Base-by-base conservation (phyloP, 768 basidiomycete species). In the Thelephora aurantiotincta region DNA sequence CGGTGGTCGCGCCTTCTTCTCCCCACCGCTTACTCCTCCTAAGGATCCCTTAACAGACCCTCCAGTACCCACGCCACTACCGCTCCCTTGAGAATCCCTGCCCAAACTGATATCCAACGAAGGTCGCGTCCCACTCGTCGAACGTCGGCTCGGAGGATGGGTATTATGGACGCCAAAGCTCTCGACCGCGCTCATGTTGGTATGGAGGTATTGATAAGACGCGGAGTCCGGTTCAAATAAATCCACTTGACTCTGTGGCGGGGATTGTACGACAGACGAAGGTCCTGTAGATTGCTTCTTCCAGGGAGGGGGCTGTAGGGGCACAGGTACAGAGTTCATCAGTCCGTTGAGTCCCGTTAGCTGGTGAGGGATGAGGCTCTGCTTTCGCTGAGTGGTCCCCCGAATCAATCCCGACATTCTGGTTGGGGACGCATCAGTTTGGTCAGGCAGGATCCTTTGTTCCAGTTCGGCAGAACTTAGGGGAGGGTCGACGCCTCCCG, bases 401-500 rank as follows among this genome's bases (percentile, higher is more conserved):
- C 26, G 9, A 30, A 4, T 30, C 9, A 9, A 30, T 30, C 26
- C 26, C 9, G 26, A 30, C 26, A 9, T 9, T 30, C 26, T 9
- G 26, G 4, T 30, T 9, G 26, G 4, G 26, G 26, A 4, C 26
- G 26, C 9, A 30, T 30, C 26, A 30, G 26, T 30, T 30, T 30
- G 26, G 44, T 69, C 64, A 45, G 60, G 65, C 18, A 63, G 65
- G 49, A 65, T 69, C 63, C 61, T 70, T 35, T 63, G 52, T 36
- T 71, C 68, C 19, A 63, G 60, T 9, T 30, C 26, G 26, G 26
- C 26, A 4, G 26, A 30, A 30, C 26, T 30, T 4, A 30, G 26
- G 5, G 26, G 26, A 30, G 9, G 9, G 26, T 30, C 26, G 9
- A 30, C 26, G 26, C 26, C 26, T 30, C 26, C 26, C 26, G 9